Percentiles rank a stretch among this genome's conserved stretches.
phyloP scores from a whole-genome alignment of 805 yeast genomes.

The Suhomyces sp. region DNA sequence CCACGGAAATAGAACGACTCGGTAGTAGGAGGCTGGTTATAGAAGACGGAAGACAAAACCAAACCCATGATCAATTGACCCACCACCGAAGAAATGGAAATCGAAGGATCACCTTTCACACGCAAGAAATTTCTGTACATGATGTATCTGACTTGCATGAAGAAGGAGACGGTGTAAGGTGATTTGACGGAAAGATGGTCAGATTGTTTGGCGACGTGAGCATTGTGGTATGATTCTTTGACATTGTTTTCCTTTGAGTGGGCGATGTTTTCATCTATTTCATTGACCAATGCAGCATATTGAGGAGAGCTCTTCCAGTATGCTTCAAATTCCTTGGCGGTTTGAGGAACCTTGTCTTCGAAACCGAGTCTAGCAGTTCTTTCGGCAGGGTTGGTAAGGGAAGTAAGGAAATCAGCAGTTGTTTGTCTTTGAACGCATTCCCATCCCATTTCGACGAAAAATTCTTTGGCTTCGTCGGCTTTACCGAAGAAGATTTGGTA shows the following conservation, averaged over 20 bases:
- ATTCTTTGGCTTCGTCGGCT: slow-evolving; percentile 44
- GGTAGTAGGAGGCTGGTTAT: slow-evolving; percentile 45
- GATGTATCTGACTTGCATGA: slow-evolving; percentile 50
- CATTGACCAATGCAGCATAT: slow-evolving; percentile 20
- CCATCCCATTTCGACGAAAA: slow-evolving; percentile 54
- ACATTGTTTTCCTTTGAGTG: slow-evolving; percentile 9
- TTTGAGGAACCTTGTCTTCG: slow-evolving; percentile 47
- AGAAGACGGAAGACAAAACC: slow-evolving; percentile 56
- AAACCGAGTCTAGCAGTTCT: slow-evolving; percentile 43
- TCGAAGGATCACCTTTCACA: slow-evolving; percentile 48
- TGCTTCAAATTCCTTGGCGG: slow-evolving; percentile 14
- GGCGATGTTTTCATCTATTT: slow-evolving; percentile 13
- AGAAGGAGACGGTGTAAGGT: slow-evolving; percentile 52
- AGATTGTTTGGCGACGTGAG: slow-evolving; percentile 23
- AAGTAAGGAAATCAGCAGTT: slow-evolving; percentile 57
- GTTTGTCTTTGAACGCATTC: slow-evolving; percentile 56
- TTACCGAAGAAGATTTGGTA: slow-evolving; percentile 54
- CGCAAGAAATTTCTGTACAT: slow-evolving; percentile 48
- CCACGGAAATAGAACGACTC: slow-evolving; percentile 53
- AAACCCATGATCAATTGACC: slow-evolving; percentile 54
- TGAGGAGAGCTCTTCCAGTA: slow-evolving; percentile 48
- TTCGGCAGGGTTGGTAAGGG: slow-evolving; percentile 53
- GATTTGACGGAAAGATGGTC: slow-evolving; percentile 35
- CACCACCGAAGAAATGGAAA: slow-evolving; percentile 39
- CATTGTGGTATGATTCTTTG: slow-evolving; percentile 18